A percentile compares a stretch with the other conserved stretches of the same genome.
These are phyloP conservation scores for Boletus sp. DNA, from an alignment of 768 basidiomycete genomes.

Conservation along the genomic window DNA sequence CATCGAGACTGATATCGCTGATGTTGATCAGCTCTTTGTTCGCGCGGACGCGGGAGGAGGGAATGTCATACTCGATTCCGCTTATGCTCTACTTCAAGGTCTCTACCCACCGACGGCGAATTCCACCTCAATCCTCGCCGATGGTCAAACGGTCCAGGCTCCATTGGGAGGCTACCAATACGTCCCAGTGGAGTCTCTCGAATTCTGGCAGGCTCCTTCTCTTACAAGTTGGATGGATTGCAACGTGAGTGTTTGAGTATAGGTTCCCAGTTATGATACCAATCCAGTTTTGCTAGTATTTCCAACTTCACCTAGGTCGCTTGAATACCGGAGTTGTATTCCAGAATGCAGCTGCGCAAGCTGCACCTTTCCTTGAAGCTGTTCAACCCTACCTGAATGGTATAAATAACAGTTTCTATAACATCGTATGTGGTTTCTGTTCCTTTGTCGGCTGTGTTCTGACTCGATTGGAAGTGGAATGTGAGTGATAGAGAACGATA, in stretches of 20 bases:
- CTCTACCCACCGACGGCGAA: constrained; percentile 72
- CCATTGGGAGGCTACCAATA: constrained; percentile 89
- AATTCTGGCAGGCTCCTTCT: constrained; percentile 54
- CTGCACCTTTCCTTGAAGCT: constrained; percentile 61
- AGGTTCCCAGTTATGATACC: not conserved
- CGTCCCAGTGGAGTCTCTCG: constrained; percentile 58
- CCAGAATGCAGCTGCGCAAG: constrained; percentile 51
- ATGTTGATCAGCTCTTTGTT: constrained; percentile 66
- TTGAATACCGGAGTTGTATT: constrained; percentile 38
- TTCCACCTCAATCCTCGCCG: constrained; percentile 67
- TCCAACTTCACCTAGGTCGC: constrained; percentile 24
- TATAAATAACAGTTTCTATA: constrained; percentile 57
- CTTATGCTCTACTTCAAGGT: constrained; percentile 79
- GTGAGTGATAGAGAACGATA: constrained; percentile 38
- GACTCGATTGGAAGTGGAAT: constrained; percentile 55
- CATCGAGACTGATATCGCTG: constrained; percentile 60
- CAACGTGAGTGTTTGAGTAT: constrained; percentile 31
- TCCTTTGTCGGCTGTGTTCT: constrained; percentile 4
- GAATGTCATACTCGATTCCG: constrained; percentile 76
- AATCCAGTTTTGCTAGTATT: constrained; percentile 19
- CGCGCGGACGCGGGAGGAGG: constrained; percentile 81
- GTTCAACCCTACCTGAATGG: constrained; percentile 68
- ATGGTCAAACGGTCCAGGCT: constrained; percentile 63
- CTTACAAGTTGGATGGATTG: constrained; percentile 77
- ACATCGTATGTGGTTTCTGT: constrained; percentile 48